Conservation (phyloP, 805 yeast genomes). For the Yamadazyma scolyti region DNA sequence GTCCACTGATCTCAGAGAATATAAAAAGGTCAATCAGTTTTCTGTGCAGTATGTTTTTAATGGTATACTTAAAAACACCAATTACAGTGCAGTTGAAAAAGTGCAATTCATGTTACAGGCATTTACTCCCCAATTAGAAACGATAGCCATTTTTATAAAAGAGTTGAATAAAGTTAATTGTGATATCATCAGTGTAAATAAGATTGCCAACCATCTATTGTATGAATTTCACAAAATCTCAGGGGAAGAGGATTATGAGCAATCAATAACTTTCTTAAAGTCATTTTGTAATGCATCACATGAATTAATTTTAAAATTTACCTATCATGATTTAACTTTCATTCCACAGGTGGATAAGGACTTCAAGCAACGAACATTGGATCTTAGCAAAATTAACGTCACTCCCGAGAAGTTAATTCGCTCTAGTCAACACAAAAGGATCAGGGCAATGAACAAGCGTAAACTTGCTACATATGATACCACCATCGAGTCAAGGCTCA, state of each 20-base stretch:
- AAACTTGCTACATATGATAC: constrained; percentile 3
- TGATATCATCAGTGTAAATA: constrained; percentile 1
- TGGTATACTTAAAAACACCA: constrained; percentile 1
- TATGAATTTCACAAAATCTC: constrained; percentile 6
- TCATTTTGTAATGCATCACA: constrained; percentile 2
- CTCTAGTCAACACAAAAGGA: constrained; percentile 1
- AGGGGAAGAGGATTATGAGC: neutral
- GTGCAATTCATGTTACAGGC: no score
- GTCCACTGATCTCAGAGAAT: no score
- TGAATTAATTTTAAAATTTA: constrained; percentile 1
- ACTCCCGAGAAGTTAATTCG: constrained; percentile 4
- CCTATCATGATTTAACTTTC: constrained; percentile 2
- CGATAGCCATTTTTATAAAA: no score
- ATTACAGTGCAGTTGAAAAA: constrained; percentile 3
- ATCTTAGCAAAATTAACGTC: constrained; percentile 1
- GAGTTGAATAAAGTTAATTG: constrained; percentile 1
- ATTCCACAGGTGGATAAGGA: neutral
- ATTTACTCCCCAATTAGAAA: no score
- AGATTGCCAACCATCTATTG: constrained; percentile 2
- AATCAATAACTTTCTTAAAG: constrained; percentile 3
- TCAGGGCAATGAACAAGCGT: constrained; percentile 4
- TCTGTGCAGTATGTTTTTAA: constrained; percentile 4
- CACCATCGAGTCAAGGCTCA: constrained; percentile 5
- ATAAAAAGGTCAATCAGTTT: constrained; percentile 4
- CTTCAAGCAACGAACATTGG: neutral